These are phyloP conservation scores for Diaporthe citrichinensis DNA, from an alignment of 2,329 filamentous ascomycete genomes.

Conservation along the genomic window DNA sequence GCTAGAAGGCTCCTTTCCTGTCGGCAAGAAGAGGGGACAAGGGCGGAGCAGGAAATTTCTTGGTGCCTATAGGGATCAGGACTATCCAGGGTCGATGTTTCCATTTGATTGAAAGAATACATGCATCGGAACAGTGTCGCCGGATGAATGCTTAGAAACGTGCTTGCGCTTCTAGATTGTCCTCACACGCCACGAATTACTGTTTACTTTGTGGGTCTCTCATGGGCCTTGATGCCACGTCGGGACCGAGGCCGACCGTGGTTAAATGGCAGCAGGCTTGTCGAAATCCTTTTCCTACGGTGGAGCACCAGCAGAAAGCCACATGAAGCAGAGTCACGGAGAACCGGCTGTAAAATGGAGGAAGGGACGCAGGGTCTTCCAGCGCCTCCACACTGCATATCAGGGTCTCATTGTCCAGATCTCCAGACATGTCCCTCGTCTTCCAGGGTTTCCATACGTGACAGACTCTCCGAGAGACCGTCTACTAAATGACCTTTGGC, in stretches of 20 bases:
- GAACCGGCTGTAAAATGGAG: not conserved
- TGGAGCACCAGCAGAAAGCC: not conserved
- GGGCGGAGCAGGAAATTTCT: not conserved
- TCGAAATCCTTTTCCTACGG: not conserved
- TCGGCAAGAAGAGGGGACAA: not conserved
- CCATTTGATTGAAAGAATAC: not conserved
- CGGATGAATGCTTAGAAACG: not conserved
- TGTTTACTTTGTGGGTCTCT: constrained; percentile 2
- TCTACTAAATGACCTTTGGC: too few species aligned
- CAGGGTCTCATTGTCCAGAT: not conserved
- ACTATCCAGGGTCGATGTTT: constrained; percentile 2
- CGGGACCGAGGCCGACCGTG: constrained; percentile 12
- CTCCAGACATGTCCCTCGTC: not conserved
- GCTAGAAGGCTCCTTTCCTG: not conserved
- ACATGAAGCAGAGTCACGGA: not conserved
- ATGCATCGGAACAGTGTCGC: not conserved
- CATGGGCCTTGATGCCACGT: not conserved
- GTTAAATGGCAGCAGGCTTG: not conserved
- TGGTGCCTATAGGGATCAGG: not conserved
- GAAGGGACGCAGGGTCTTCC: not conserved
- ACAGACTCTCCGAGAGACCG: not conserved
- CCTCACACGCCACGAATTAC: not conserved
- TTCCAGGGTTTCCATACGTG: not conserved
- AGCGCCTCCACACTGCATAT: not conserved
- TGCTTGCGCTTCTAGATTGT: not conserved